Base-by-base conservation (phyloP, 73 alveolate species). In the Paramecium octaurelia region DNA sequence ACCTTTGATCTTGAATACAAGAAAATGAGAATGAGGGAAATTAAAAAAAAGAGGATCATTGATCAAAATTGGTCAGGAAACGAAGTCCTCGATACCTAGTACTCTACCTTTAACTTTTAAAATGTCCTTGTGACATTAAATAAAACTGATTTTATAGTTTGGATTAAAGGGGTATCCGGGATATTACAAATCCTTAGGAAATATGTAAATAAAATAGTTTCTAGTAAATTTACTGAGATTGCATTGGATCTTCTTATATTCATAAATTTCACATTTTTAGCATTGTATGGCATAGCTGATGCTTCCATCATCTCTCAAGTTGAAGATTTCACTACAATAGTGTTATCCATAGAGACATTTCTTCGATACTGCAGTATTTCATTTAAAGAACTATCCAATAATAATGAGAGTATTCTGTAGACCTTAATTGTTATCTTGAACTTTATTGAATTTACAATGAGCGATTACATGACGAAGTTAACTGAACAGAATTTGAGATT, bases 1-100 rank as follows among this genome's bases (percentile, higher is more conserved):
- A 6, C 23, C 8, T 43, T 10, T 40, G 46, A 42, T 31, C 18
- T 31, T 59, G 29, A 24, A 40, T 80, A 80, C 29, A 46, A 48
- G 14, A 24, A 46, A 11, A 40, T 80, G 0, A 40, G 91, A 80
- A 6, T 11, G 16, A 42, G 6, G 20, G 91, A 80, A 20, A 21
- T 80, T 14, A 35, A 42, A 31, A 42, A 42, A n/a, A 44, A 44
- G 24, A 23, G 35, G 10, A 40, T 80, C 2, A 7, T 18, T 9
- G 43, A 34, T 24, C 5, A 80, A n/a, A 40, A 42, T 64, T 80
- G 73, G 70, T 80, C 91, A 10, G 91, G 91, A 3, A 80, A 80
- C 20, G 73, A 80, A 5, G 75, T 80, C 5, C 16, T 73, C n/a
- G 60, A 34, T 8, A 80, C 57, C 4, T 4, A 35, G 8, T 80